These are phyloP conservation scores for Furcasterigmium furcatum DNA, from an alignment of 2,329 filamentous ascomycete genomes.

Conservation along the genomic window DNA sequence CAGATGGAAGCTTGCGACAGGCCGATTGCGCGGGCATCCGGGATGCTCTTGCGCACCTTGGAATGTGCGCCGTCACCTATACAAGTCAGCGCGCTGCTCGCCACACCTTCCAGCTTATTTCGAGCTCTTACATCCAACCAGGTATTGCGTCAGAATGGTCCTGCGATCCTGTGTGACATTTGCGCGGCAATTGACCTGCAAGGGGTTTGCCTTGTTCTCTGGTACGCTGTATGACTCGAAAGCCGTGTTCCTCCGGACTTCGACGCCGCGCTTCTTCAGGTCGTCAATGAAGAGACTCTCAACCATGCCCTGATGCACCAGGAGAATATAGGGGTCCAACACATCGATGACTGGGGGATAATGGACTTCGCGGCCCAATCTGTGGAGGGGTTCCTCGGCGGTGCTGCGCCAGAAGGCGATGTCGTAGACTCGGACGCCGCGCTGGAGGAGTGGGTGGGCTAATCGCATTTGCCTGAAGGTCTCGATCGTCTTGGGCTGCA, in stretches of 20 bases:
- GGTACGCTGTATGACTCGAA: slow-evolving; percentile 56
- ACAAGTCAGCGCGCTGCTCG: too few relatives aligned
- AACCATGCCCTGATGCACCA: slow-evolving; percentile 72
- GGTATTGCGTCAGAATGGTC: slow-evolving; percentile 56
- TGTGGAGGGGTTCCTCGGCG: slow-evolving; percentile 46
- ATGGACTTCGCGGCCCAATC: slow-evolving; percentile 64
- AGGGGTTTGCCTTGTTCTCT: slow-evolving; percentile 36
- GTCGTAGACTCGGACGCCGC: slow-evolving; percentile 69
- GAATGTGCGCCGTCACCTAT: slow-evolving; percentile 68
- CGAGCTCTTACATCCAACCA: slow-evolving; percentile 59
- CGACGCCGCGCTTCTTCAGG: slow-evolving; percentile 59
- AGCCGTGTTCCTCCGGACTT: slow-evolving; percentile 60
- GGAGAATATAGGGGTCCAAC: slow-evolving; percentile 52
- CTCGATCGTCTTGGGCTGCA: slow-evolving; percentile 77
- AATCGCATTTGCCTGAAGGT: slow-evolving; percentile 71
- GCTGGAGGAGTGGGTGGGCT: slow-evolving; percentile 64
- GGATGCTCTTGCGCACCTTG: slow-evolving; percentile 64
- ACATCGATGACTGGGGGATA: slow-evolving; percentile 62
- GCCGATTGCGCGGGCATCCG: slow-evolving; percentile 50
- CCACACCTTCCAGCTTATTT: not conserved
- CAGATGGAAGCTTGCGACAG: slow-evolving; percentile 55
- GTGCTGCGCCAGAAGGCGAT: slow-evolving; percentile 69
- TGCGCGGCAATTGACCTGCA: slow-evolving; percentile 48
- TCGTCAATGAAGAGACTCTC: slow-evolving; percentile 70
- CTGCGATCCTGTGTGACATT: slow-evolving; percentile 48